Base-by-base conservation (phyloP, 169 alveolate genomes). In the Plasmodium chabaudi region DNA sequence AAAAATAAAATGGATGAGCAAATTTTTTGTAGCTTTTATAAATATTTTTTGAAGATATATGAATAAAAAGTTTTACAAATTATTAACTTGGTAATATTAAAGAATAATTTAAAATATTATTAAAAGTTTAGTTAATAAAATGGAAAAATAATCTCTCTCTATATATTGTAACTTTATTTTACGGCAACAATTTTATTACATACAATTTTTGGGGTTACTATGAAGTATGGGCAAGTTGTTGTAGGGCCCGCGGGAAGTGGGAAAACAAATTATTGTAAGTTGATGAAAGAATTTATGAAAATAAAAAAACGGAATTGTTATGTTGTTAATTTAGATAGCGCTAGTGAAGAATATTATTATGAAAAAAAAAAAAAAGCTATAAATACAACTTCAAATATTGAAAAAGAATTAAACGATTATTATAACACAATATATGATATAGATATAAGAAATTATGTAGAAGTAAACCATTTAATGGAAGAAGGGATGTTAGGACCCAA, bases 221-320 rank as follows among this genome's bases (percentile, higher is more conserved):
- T 95, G 97, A 91, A 95, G 46, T 96, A 93, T 77, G 99, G 99
- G 23, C 98, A 97, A 89, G 92, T 98, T 67, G 98, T 98, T 25
- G 96, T 98, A 71, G 99, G 99, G 9, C 99, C 99, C 19, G 99
- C 99, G 19, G 99, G 99, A 9, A 96, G 99, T 87, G 99, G 99
- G 59, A 97, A 98, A 96, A 96, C 99, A 44, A 98, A 99, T 17
- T 97, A 97, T 93, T 98, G 99, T 91, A 94, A 97, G 55, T 93
- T 94, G 59, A 92, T 98, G 65, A 97, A 98, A 93, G 98, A 97
- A 67, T 97, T 97, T 84, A 97, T 97, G 67, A 94, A 93, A 71
- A 87, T 95, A 63, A 92, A 94, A 56, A 95, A 97, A 27, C 86
- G 99, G 72, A 94, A 89, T 67, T 96, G 98, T 64, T 96, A 97